Percentiles rank a stretch among this genome's conserved stretches.
Conservation (phyloP, 768 basidiomycete species). For the Suillus ampliporus region DNA sequence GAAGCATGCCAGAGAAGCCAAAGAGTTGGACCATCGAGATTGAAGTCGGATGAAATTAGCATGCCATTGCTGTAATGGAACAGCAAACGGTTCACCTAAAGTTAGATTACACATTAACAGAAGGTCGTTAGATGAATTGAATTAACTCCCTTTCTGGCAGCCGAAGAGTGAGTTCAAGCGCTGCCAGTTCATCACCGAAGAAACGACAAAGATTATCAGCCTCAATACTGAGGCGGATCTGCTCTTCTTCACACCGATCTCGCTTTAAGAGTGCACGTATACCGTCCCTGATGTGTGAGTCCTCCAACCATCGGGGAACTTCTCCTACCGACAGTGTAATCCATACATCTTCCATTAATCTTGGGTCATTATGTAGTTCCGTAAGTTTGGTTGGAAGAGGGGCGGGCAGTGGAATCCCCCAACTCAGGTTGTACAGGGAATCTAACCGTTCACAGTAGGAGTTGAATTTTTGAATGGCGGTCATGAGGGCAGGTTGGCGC, state of each 20-base stretch:
- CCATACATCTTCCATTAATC: slow-evolving; percentile 46
- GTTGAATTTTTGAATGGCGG: slow-evolving; percentile 35
- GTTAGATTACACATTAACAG: neutral
- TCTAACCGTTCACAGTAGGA: slow-evolving; percentile 28
- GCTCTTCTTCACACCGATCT: slow-evolving; percentile 39
- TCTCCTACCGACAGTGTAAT: slow-evolving; percentile 23
- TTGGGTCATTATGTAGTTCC: slow-evolving; percentile 16
- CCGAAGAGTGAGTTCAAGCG: slow-evolving; percentile 26
- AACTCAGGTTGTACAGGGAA: slow-evolving; percentile 23
- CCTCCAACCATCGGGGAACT: slow-evolving; percentile 39
- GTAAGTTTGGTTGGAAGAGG: slow-evolving; percentile 38
- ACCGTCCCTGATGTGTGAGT: slow-evolving; percentile 35
- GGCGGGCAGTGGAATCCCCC: slow-evolving; percentile 38
- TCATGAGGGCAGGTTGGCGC: slow-evolving; percentile 29
- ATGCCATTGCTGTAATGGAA: neutral
- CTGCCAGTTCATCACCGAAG: slow-evolving; percentile 36
- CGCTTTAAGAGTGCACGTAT: slow-evolving; percentile 37
- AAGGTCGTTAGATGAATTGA: neutral
- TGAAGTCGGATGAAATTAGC: neutral
- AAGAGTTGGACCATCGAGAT: slow-evolving; percentile 24
- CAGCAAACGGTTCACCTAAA: neutral
- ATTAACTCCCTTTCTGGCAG: slow-evolving; percentile 16
- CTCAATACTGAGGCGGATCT: slow-evolving; percentile 26
- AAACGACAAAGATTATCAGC: slow-evolving; percentile 43
- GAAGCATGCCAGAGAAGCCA: slow-evolving; percentile 17